Conservation (phyloP, 441 rosid species). For the Euphorbia schlechtendalii region DNA sequence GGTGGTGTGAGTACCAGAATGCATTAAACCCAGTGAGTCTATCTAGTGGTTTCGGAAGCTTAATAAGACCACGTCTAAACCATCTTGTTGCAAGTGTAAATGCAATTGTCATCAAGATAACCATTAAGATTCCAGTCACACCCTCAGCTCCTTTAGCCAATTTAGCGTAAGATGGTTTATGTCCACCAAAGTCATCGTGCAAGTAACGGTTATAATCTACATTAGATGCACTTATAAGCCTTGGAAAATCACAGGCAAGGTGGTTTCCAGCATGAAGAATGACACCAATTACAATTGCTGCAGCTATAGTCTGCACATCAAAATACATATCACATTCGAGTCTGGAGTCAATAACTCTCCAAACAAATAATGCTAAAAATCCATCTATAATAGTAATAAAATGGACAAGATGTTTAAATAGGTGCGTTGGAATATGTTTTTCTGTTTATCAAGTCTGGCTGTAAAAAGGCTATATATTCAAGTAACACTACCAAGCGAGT, state of each 20-base stretch:
- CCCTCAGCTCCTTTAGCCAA: slow-evolving; percentile 65
- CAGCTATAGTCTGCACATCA: slow-evolving; percentile 62
- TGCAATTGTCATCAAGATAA: slow-evolving; percentile 57
- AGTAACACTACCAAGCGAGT: neutral
- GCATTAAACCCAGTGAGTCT: slow-evolving; percentile 92
- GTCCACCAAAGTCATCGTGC: slow-evolving; percentile 38
- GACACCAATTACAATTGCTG: slow-evolving; percentile 71
- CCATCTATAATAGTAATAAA: too few species aligned
- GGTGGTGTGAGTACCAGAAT: slow-evolving; percentile 97
- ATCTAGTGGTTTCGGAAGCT: slow-evolving; percentile 77
- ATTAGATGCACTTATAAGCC: slow-evolving; percentile 45
- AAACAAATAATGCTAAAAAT: too few species aligned
- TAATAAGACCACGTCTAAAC: slow-evolving; percentile 63
- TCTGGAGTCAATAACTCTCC: too few species aligned
- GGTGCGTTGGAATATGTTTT: too few species aligned
- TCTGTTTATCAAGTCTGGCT: too few species aligned
- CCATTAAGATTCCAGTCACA: slow-evolving; percentile 75
- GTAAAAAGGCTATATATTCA: neutral
- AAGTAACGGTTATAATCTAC: slow-evolving; percentile 28
- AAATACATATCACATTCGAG: slow-evolving; percentile 2
- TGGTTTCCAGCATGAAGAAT: slow-evolving; percentile 83
- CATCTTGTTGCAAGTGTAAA: slow-evolving; percentile 68
- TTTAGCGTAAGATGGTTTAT: slow-evolving; percentile 58
- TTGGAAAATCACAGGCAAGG: slow-evolving; percentile 83
- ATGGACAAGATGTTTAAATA: too few species aligned